Evolutionary conservation across 768 basidiomycete species (phyloP).

Genomic region (Auricularia cornea): DNA sequence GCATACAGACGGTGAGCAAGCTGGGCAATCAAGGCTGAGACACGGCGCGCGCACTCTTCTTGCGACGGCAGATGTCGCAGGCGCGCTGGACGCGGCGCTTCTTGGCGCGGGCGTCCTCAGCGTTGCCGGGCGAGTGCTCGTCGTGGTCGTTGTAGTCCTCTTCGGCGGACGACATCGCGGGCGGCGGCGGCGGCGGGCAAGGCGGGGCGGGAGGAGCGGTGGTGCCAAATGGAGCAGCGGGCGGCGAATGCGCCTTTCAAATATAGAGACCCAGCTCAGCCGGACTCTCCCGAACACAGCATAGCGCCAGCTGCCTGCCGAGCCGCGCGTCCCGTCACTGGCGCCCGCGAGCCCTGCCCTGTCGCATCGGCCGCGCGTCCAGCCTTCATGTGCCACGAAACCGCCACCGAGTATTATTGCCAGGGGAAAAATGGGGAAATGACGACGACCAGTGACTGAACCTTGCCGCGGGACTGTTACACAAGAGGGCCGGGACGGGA

Average conservation of each 20-base stretch:
- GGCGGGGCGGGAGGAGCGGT: background rate
- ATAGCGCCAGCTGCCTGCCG: too few species aligned
- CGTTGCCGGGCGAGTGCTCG: slow-evolving; percentile 3
- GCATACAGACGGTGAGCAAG: slow-evolving; percentile 5
- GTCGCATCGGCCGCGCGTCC: too few species aligned
- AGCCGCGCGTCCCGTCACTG: too few species aligned
- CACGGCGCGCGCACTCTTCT: slow-evolving; percentile 53
- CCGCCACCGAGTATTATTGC: too few species aligned
- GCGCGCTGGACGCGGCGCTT: slow-evolving; percentile 69
- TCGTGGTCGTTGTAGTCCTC: slow-evolving; percentile 10
- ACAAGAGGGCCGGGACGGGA: too few species aligned
- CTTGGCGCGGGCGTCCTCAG: slow-evolving; percentile 34
- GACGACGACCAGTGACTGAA: too few species aligned
- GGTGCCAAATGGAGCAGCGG: background rate
- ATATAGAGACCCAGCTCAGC: too few species aligned
- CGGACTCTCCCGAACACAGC: too few species aligned
- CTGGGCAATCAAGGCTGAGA: background rate
- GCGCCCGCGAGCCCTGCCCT: too few species aligned
- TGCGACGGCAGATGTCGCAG: slow-evolving; percentile 75
- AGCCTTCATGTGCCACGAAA: too few species aligned
- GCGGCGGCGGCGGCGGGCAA: background rate
- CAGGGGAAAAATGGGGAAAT: too few species aligned
- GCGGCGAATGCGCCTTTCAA: background rate
- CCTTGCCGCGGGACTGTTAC: too few species aligned
- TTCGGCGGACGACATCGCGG: slow-evolving; percentile 10